Evolutionary conservation across 441 rosid genomes (phyloP), one percentile per base, ranked within the genome.

Genomic region (Gossypium davidsonii): DNA sequence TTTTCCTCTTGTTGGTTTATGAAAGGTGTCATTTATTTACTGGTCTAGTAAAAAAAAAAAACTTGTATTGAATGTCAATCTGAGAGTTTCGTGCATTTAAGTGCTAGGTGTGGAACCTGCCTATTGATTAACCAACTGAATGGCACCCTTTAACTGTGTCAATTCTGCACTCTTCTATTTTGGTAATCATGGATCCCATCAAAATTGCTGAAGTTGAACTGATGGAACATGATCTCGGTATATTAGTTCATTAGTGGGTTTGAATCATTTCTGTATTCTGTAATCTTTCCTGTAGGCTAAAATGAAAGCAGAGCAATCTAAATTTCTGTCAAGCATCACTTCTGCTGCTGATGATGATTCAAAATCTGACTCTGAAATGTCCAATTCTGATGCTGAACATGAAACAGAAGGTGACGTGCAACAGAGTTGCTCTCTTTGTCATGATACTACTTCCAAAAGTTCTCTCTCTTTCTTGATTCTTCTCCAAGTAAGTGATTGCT

Each of bases 241-340:
- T 66, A 26, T 17, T 18, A 48, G 69, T 61, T 48, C 44, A 39
- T 55, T 44, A n/a, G 15, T 9, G 1, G 56, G 67, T 46, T 39
- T 63, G 81, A 71, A 73, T 52, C 28, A 60, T 72, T 79, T 77
- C 62, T 49, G 51, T 70, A 51, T 75, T 52, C 63, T n/a, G 42
- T 74, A 61, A 44, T 73, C 71, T 72, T 67, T 72, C 34, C 34
- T 87, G 87, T 88, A 96, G 98, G 98, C 81, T 78, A 96, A 92
- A 88, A 96, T 96, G 97, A 93, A 83, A 87, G 97, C 94, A 52
- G 99, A 90, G 81, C 99, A 96, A 78, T 85, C 91, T 25, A 93
- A 96, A 77, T 96, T 96, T 80, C 83, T 93, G 83, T 90, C 89
- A 20, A 84, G 84, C 84, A 75, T 90, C 61, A 76, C 80, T 78